phyloP scores from a whole-genome alignment of 2,329 filamentous ascomycete genomes.

The Cryphonectria radicalis region DNA sequence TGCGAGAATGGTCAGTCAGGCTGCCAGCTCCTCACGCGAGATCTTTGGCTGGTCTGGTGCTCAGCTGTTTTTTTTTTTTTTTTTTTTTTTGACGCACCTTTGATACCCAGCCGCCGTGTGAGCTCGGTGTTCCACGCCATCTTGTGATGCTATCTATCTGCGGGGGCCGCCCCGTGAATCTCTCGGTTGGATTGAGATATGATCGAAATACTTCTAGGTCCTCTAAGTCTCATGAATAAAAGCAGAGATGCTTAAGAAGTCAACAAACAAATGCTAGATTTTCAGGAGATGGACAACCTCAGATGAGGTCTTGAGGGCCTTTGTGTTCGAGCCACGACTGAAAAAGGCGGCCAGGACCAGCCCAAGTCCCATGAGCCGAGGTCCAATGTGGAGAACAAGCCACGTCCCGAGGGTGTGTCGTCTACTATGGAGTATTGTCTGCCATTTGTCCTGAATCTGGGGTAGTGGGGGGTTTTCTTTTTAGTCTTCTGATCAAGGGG shows the following conservation, averaged over 20 bases:
- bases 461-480: background rate
- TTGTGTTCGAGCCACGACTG: background rate
- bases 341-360: conserved; percentile 14
- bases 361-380: conserved; percentile 24
- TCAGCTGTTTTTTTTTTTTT: too few relatives aligned
- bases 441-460: background rate
- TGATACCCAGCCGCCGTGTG: conserved; percentile 28
- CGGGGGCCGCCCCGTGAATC: too few relatives aligned
- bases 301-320: background rate
- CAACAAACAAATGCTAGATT: background rate
- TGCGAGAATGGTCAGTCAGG: conserved; percentile 41
- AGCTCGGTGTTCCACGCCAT: conserved; percentile 31
- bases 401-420: conserved; percentile 8
- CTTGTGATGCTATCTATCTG: conserved; percentile 10
- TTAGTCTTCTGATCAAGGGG: background rate
- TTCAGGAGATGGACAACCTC: background rate
- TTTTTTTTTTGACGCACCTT: conserved; percentile 18
- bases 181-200: background rate
- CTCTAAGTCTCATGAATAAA: background rate
- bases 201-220: background rate
- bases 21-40: background rate
- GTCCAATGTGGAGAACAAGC: conserved; percentile 23
- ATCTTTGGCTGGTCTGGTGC: background rate
- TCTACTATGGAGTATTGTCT: background rate
- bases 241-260: too few relatives aligned